Evolutionary conservation across 2,329 filamentous ascomycete species (phyloP).

Genomic region (Neobulgaria alba): DNA sequence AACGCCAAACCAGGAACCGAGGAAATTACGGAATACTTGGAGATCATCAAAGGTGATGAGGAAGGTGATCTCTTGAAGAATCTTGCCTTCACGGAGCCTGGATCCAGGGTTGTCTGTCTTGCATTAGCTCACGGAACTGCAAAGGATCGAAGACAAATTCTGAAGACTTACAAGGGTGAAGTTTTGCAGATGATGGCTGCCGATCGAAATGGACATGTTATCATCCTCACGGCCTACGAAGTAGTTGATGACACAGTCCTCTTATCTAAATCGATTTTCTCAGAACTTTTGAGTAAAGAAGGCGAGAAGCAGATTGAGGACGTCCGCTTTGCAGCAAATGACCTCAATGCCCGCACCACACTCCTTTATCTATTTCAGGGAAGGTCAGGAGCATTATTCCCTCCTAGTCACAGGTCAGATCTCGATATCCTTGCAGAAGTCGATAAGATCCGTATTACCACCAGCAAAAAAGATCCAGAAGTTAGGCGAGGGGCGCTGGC

Average conservation of each 20-base stretch:
- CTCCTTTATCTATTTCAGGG: constrained; percentile 77
- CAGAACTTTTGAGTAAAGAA: constrained; percentile 72
- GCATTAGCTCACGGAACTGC: constrained; percentile 76
- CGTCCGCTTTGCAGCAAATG: constrained; percentile 54
- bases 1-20: constrained; percentile 68
- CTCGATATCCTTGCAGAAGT: constrained; percentile 68
- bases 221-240: constrained; percentile 81
- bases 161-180: constrained; percentile 87
- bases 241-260: constrained; percentile 92
- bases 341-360: constrained; percentile 55
- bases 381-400: constrained; percentile 51
- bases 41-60: constrained; percentile 86
- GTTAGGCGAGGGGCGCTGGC: constrained; percentile 68
- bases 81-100: constrained; percentile 88
- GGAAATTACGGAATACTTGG: constrained; percentile 79
- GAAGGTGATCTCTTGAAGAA: constrained; percentile 88
- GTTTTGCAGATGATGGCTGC: constrained; percentile 77
- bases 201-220: constrained; percentile 68
- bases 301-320: constrained; percentile 54
- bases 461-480: constrained; percentile 86
- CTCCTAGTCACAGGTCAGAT: constrained; percentile 53
- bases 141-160: constrained; percentile 85
- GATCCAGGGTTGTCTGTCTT: constrained; percentile 72
- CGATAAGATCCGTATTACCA: constrained; percentile 68
- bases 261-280: constrained; percentile 75